Evolutionary conservation across 257 asterid species (phyloP), one percentile per base, ranked within the genome.

Genomic region (Plantago major): DNA sequence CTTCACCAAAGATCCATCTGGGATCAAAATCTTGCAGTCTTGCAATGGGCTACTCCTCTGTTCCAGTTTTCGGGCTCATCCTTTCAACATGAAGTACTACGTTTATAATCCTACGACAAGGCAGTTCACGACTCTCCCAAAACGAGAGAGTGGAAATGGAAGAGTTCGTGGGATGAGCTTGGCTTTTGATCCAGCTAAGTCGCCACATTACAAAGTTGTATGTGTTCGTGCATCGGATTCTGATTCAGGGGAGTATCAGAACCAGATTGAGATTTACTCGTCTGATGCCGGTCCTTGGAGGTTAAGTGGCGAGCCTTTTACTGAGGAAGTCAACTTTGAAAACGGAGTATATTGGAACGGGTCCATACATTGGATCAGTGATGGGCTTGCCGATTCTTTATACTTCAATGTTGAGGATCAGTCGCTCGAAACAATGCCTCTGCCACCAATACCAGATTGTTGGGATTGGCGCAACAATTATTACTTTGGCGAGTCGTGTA

Each of bases 1-100:
- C 10, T 77, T 71, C 5, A 17, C 30, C 16, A 38, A 65, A 6
- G 73, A 60, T 14, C 58, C 46, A 33, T 28, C 54, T 55, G 72
- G 69, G 48, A 58, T 71, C 53, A 53, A 18, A 15, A 57, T 78
- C 56, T 3, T 71, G 52, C 63, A 71, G 19, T 78, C 80, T 40
- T 78, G 83, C 60, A 78, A 78, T 58, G 80, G 83, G 15, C 60
- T 78, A 18, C 55, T 78, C 49, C 73, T 71, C 3, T 78, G 78
- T 55, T 55, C 43, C 11, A 53, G 62, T n/a, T 16, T 16, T n/a
- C 55, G 22, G 13, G 18, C 28, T 19, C 33, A n/a, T 51, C 4
- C 9, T 5, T 6, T 0, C 38, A 17, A 63, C 40, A 9, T 3
- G 9, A 49, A 15, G 50, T 65, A 69, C 37, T 55, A 54, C 22